Percentiles rank a stretch among this genome's conserved stretches.
These are phyloP conservation scores for Candida hungchunana DNA, from an alignment of 805 yeast species.

Conservation along the genomic window DNA sequence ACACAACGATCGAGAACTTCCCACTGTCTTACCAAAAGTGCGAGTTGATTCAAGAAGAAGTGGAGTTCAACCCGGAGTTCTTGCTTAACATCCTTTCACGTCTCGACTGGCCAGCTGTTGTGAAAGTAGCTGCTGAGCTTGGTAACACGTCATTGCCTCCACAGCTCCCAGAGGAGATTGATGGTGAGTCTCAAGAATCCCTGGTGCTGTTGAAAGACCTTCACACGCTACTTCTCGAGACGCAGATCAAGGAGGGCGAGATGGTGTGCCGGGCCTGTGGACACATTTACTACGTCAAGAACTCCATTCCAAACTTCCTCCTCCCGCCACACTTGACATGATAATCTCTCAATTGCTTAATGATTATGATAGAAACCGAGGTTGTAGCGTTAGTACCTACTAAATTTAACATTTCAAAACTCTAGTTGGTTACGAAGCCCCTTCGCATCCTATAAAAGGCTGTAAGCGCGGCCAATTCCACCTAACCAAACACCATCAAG, in stretches of 20 bases:
- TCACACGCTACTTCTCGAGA: slow-evolving; percentile 76
- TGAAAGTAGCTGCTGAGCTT: slow-evolving; percentile 70
- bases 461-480: too few relatives aligned
- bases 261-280: slow-evolving; percentile 86
- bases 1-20: slow-evolving; percentile 66
- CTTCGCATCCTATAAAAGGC: too few relatives aligned
- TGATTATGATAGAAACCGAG: too few relatives aligned
- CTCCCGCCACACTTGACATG: slow-evolving; percentile 89
- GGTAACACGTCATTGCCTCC: slow-evolving; percentile 55
- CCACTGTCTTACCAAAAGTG: slow-evolving; percentile 73
- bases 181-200: slow-evolving; percentile 31
- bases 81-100: slow-evolving; percentile 71
- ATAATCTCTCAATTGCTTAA: not conserved
- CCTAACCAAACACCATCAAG: too few relatives aligned
- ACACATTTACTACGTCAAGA: slow-evolving; percentile 85
- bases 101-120: slow-evolving; percentile 83
- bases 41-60: slow-evolving; percentile 62
- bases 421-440: too few relatives aligned
- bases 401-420: too few relatives aligned
- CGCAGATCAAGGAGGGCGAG: slow-evolving; percentile 81
- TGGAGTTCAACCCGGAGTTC: slow-evolving; percentile 81
- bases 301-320: slow-evolving; percentile 88
- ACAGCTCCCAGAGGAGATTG: slow-evolving; percentile 48
- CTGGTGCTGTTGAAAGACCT: slow-evolving; percentile 63
- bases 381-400: too few relatives aligned